Evolutionary conservation across 768 basidiomycete species (phyloP).

Genomic region (Cyclocybe cylindracea): DNA sequence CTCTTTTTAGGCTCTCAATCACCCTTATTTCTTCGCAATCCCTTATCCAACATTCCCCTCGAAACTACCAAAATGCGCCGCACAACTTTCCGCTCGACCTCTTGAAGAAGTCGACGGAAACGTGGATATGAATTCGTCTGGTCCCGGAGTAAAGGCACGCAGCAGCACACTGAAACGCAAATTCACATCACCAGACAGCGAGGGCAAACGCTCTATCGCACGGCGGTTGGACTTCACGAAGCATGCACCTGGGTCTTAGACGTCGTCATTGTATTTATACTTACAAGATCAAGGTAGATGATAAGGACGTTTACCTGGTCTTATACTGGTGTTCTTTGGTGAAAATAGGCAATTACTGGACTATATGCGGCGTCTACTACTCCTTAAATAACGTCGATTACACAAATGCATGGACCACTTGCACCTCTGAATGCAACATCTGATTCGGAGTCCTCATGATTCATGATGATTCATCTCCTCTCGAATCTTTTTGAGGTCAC

Average conservation of each 20-base stretch:
- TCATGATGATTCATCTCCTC: no score
- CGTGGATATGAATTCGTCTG: conserved; percentile 50
- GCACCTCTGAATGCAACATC: no score
- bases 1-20: conserved; percentile 67
- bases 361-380: no score
- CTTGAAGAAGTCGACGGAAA: conserved; percentile 82
- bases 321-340: no score
- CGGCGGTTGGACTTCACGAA: conserved; percentile 74
- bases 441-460: no score
- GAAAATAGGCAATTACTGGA: no score
- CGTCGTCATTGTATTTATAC: background rate
- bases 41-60: conserved; percentile 89
- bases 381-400: no score
- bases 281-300: background rate
- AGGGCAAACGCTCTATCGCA: conserved; percentile 58
- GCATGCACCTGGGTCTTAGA: conserved; percentile 37
- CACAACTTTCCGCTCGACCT: conserved; percentile 47
- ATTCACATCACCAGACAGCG: conserved; percentile 51
- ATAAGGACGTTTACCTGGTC: background rate
- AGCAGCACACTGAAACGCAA: conserved; percentile 72
- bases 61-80: conserved; percentile 78
- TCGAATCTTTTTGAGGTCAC: no score
- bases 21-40: conserved; percentile 84
- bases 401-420: no score
- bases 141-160: conserved; percentile 54